Base-by-base conservation (phyloP, 1,284 basidiomycete species). In the Mixia osmundae region DNA sequence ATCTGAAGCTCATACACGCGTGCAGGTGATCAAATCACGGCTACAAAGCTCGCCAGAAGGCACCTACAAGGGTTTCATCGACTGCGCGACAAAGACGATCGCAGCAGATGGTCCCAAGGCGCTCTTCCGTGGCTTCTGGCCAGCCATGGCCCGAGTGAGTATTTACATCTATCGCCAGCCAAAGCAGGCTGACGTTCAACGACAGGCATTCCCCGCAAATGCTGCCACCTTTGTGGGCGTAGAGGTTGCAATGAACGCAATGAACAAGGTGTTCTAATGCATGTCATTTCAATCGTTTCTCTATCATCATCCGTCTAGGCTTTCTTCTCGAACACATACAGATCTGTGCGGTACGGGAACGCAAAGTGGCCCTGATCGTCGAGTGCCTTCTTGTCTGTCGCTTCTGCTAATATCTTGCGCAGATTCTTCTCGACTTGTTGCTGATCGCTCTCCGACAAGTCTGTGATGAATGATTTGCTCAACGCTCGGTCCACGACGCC, bases 21-120 rank as follows among this genome's bases (percentile, higher is more conserved):
- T 43, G 47, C 45, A 87, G 80, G 80, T 85, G 21, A 62, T 97
- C 54, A 99, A 99, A 67, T 94, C 85, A 26, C 69, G 91, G 41
- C 65, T 95, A 35, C 91, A 99, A 60, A 83, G 80, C n/a, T 89
- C 91, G 20, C 85, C 87, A 16, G 72, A 74, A 4, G 91, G 91
- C 19, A 94, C 85, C 10, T 99, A 97, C 61, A 72, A 71, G 32
- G 85, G 91, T 26, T 70, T 97, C 54, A 49, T 94, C 42, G 91
- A 99, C 57, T 99, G 91, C 54, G 71, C 76, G 22, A 64, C 73
- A 37, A 82, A 94, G 61, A 82, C 85, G 4, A 76, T 97, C 46
- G 77, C 79, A n/a, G 66, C 66, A 41, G 87, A 95, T 57, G 91
- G 91, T 33, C 62, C 78, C 18, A 64, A 62, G 26, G 87, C 89